phyloP scores from a whole-genome alignment of 202 grass and related monocot species.

The Cymbopogon flexuosus region DNA sequence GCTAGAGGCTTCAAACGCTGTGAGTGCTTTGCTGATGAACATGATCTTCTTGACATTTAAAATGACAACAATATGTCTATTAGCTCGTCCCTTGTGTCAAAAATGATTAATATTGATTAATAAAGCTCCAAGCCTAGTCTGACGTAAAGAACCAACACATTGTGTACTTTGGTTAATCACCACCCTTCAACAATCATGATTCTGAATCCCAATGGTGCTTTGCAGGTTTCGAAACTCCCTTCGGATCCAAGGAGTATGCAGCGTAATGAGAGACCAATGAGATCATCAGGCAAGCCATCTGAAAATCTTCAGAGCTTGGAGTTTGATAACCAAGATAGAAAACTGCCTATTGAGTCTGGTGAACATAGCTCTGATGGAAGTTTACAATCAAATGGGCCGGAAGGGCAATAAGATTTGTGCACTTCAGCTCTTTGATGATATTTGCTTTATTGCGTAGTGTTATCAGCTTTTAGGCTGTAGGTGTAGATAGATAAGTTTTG shows the following conservation, averaged over 20 bases:
- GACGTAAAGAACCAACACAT: background rate
- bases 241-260: slow-evolving; percentile 24
- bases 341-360: slow-evolving; percentile 13
- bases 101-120: background rate
- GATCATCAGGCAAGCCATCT: slow-evolving; percentile 16
- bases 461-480: slow-evolving; percentile 22
- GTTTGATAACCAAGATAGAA: slow-evolving; percentile 22
- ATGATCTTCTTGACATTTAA: background rate
- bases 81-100: background rate
- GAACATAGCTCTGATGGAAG: slow-evolving; percentile 13
- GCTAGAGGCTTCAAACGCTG: slow-evolving; percentile 47
- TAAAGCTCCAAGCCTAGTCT: background rate
- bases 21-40: slow-evolving; percentile 39
- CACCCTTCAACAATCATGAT: slow-evolving; percentile 1
- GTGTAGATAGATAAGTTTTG: slow-evolving; percentile 39
- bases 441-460: slow-evolving; percentile 20
- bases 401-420: slow-evolving; percentile 25
- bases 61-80: background rate
- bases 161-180: background rate
- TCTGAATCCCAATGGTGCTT: slow-evolving; percentile 3
- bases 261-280: background rate
- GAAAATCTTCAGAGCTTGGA: background rate
- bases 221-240: slow-evolving; percentile 32
- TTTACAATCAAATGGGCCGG: slow-evolving; percentile 26
- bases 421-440: background rate